Evolutionary conservation across 2,329 filamentous ascomycete species (phyloP).

Genomic region (Xylaria sp.): DNA sequence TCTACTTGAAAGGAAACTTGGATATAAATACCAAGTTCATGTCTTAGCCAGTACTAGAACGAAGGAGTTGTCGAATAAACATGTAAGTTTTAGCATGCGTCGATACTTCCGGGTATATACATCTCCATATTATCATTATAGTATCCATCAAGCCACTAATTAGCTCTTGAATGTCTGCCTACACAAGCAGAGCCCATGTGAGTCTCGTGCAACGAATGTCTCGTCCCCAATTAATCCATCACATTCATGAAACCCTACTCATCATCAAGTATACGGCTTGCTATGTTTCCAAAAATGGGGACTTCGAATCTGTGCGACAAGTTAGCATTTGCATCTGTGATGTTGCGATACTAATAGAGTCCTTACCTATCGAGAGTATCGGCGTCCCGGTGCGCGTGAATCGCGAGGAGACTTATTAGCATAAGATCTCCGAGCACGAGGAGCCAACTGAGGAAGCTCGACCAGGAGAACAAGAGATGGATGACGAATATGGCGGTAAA

Average conservation of each 20-base stretch:
- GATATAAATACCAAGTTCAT: neutral
- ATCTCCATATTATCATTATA: conserved; percentile 31
- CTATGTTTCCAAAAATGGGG: conserved; percentile 85
- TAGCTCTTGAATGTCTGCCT: neutral
- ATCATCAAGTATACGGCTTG: conserved; percentile 90
- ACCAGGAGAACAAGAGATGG: conserved; percentile 90
- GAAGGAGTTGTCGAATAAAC: conserved; percentile 7
- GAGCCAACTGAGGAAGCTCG: conserved; percentile 82
- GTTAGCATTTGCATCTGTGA: conserved; percentile 44
- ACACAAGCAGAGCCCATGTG: conserved; percentile 1
- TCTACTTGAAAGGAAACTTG: neutral
- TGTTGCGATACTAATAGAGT: conserved; percentile 54
- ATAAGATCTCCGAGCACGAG: conserved; percentile 80
- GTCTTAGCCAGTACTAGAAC: neutral
- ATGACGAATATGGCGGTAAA: conserved; percentile 81
- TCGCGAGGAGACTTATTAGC: conserved; percentile 79
- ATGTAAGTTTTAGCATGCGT: conserved; percentile 19
- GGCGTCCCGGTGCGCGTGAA: conserved; percentile 87
- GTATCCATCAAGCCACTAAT: neutral
- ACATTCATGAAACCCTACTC: conserved; percentile 52
- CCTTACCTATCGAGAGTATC: conserved; percentile 70
- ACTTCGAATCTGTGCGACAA: conserved; percentile 75
- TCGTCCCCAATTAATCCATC: neutral
- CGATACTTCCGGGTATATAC: conserved; percentile 26
- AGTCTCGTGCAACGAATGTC: neutral